phyloP scores from a whole-genome alignment of 2,329 filamentous ascomycete species.

The Xylariales sp. region DNA sequence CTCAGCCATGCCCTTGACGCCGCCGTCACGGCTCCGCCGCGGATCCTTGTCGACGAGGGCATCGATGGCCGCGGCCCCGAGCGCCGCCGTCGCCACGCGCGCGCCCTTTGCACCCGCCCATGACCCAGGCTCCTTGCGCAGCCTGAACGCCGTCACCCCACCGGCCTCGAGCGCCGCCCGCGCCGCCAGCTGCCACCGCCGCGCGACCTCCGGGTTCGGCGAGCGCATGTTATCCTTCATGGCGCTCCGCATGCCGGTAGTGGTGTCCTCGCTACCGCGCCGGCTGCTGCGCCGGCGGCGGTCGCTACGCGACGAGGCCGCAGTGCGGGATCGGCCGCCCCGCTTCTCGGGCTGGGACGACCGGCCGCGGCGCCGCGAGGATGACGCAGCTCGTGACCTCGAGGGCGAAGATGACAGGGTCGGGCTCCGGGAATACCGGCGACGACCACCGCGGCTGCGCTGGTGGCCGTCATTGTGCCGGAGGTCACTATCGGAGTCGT shows the following conservation, averaged over 20 bases:
- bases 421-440: neutral
- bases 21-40: constrained; percentile 13
- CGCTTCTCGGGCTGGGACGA: too few species aligned
- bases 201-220: constrained; percentile 11
- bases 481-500: too few species aligned
- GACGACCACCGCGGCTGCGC: too few species aligned
- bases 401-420: constrained; percentile 3
- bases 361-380: neutral
- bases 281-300: too few species aligned
- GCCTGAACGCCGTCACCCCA: constrained; percentile 42
- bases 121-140: constrained; percentile 37
- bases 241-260: neutral
- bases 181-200: constrained; percentile 31
- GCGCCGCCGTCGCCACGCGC: constrained; percentile 42
- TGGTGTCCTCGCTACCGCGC: neutral
- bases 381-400: constrained; percentile 1
- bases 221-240: constrained; percentile 5
- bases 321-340: too few species aligned
- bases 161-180: constrained; percentile 43
- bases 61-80: constrained; percentile 45
- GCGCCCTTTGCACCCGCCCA: constrained; percentile 46
- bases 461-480: too few species aligned
- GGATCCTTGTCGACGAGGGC: constrained; percentile 35
- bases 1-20: constrained; percentile 25
- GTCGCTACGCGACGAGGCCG: too few species aligned